Conservation (phyloP, 768 basidiomycete species). For the Leccinum incarnatum region DNA sequence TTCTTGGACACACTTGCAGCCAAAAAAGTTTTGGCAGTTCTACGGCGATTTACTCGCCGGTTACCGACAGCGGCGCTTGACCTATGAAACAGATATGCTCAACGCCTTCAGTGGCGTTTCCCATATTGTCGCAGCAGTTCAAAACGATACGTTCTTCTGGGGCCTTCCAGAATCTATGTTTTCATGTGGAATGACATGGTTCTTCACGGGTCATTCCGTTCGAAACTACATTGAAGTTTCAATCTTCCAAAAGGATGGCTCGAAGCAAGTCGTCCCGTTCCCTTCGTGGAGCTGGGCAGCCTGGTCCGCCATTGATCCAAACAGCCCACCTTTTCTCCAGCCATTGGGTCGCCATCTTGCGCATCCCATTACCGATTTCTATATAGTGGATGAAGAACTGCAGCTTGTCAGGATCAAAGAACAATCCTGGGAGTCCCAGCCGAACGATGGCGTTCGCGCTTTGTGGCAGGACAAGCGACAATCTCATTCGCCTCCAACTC, state of each 20-base stretch:
- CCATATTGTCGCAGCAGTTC: constrained; percentile 7
- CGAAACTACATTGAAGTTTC: constrained; percentile 3
- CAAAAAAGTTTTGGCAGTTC: neutral
- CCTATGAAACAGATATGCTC: constrained; percentile 14
- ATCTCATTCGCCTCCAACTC: neutral
- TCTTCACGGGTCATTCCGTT: neutral
- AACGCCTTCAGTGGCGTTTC: constrained; percentile 18
- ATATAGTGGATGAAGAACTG: constrained; percentile 2
- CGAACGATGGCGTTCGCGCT: neutral
- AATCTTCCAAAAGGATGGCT: constrained; percentile 5
- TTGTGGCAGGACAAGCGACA: neutral
- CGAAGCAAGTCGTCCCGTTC: constrained; percentile 1
- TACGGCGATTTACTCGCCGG: neutral
- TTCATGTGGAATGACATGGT: constrained; percentile 13
- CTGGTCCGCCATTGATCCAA: constrained; percentile 1
- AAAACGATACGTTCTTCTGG: constrained; percentile 14
- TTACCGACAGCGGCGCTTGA: constrained; percentile 13
- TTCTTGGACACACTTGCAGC: neutral
- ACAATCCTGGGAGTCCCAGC: neutral
- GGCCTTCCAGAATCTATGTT: constrained; percentile 16
- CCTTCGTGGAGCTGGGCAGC: constrained; percentile 23
- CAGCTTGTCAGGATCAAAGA: constrained; percentile 3
- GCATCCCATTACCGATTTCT: constrained; percentile 6
- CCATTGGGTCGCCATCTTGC: neutral
- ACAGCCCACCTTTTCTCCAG: neutral